These are phyloP conservation scores for Microcos paniculata DNA, from an alignment of 345 rosid genomes.

Conservation along the genomic window DNA sequence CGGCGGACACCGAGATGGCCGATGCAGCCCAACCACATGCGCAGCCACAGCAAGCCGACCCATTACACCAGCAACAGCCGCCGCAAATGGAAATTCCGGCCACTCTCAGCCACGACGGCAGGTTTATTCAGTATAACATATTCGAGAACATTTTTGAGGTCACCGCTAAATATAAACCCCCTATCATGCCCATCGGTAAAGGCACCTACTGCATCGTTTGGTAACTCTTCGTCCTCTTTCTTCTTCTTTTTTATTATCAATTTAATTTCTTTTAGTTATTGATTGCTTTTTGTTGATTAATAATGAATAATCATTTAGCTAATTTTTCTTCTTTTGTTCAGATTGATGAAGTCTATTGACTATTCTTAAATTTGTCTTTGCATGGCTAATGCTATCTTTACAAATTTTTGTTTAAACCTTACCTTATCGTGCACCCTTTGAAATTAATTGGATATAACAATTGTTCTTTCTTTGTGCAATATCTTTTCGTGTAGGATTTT, in stretches of 20 bases:
- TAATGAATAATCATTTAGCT: neutral
- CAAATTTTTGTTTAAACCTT: neutral
- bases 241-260: neutral
- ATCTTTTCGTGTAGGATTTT: too few species aligned
- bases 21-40: slow-evolving; percentile 44
- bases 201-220: slow-evolving; percentile 99
- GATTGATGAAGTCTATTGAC: neutral
- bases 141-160: slow-evolving; percentile 96
- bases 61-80: slow-evolving; percentile 23
- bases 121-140: slow-evolving; percentile 90
- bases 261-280: neutral
- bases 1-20: slow-evolving; percentile 78
- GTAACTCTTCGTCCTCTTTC: slow-evolving; percentile 43
- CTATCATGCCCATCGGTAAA: slow-evolving; percentile 97
- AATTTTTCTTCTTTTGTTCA: slow-evolving; percentile 12
- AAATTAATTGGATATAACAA: neutral
- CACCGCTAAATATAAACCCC: slow-evolving; percentile 95
- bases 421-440: neutral
- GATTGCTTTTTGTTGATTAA: neutral
- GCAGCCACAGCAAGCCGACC: slow-evolving; percentile 23
- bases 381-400: neutral
- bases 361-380: slow-evolving; percentile 6
- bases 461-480: neutral
- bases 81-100: slow-evolving; percentile 77
- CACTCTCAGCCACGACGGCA: slow-evolving; percentile 87